Conservation (phyloP, 2,329 filamentous ascomycete species). For the Chrysosporium queenslandicum region DNA sequence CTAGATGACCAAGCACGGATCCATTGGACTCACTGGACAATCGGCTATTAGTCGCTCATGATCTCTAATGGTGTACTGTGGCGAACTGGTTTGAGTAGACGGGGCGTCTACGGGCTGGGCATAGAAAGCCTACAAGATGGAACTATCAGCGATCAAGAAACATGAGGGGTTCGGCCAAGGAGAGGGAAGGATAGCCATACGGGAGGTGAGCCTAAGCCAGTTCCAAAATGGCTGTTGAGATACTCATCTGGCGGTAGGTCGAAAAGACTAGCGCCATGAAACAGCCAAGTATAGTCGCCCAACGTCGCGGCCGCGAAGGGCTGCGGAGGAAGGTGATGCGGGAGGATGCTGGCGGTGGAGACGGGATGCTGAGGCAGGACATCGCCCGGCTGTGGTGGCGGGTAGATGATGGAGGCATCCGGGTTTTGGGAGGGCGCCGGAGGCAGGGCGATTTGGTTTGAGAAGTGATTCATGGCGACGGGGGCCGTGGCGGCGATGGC, state of each 20-base stretch:
- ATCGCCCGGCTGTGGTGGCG: conserved; percentile 5
- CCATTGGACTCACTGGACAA: conserved; percentile 13
- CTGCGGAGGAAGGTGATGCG: conserved; percentile 11
- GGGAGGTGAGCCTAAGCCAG: conserved; percentile 8
- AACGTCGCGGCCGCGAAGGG: conserved; percentile 5
- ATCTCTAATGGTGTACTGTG: conserved; percentile 11
- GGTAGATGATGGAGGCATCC: conserved; percentile 4
- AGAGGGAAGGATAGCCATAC: not conserved
- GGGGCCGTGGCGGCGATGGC: not conserved
- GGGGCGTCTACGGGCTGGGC: conserved; percentile 7
- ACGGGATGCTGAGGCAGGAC: conserved; percentile 10
- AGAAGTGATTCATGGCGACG: conserved; percentile 4
- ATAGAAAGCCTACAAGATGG: conserved; percentile 13
- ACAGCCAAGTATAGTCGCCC: conserved; percentile 17
- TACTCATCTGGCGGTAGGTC: conserved; percentile 19
- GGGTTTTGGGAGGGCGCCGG: conserved; percentile 5
- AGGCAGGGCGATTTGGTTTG: conserved; percentile 11
- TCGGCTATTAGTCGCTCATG: conserved; percentile 16
- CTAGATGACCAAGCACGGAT: not conserved
- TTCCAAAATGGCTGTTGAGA: conserved; percentile 17
- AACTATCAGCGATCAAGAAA: not conserved
- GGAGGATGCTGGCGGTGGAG: conserved; percentile 7
- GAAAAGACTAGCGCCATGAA: conserved; percentile 16
- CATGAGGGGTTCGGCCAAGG: not conserved
- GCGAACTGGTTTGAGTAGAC: conserved; percentile 1